These are phyloP conservation scores for Atkinsonella hypoxylon DNA, from an alignment of 2,329 filamentous ascomycete genomes.

Conservation along the genomic window DNA sequence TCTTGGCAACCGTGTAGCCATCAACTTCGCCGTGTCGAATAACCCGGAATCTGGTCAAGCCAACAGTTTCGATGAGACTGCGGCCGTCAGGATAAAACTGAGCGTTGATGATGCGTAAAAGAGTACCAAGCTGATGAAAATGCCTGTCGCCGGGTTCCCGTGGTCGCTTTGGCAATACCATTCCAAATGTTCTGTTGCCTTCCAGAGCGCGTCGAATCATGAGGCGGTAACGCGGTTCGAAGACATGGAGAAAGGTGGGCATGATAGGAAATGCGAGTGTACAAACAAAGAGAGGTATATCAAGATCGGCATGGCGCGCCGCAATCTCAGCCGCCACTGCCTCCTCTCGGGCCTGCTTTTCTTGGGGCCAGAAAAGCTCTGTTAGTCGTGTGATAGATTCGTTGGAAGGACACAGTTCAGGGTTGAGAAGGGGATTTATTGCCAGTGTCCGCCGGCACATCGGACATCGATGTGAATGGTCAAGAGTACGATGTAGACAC, in stretches of 20 bases:
- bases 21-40: conserved; percentile 53
- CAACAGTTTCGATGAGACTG: conserved; percentile 68
- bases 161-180: conserved; percentile 59
- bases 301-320: conserved; percentile 41
- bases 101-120: conserved; percentile 63
- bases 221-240: conserved; percentile 81
- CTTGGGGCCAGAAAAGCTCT: conserved; percentile 55
- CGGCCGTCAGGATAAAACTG: conserved; percentile 69
- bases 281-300: conserved; percentile 68
- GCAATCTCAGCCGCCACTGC: conserved; percentile 46
- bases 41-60: conserved; percentile 66
- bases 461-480: conserved; percentile 69
- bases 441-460: conserved; percentile 59
- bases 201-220: conserved; percentile 75
- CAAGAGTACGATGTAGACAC: conserved; percentile 64
- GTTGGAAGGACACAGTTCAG: conserved; percentile 42
- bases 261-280: conserved; percentile 71
- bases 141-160: conserved; percentile 20
- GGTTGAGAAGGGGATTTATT: conserved; percentile 32
- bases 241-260: conserved; percentile 82
- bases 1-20: conserved; percentile 65
- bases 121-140: conserved; percentile 66
- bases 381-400: conserved; percentile 50
- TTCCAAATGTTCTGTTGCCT: conserved; percentile 67
- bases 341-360: conserved; percentile 45